A percentile compares a stretch with the other conserved stretches of the same genome.
Conservation (phyloP, 1,139 yeast species). For the Pichia sp. region DNA sequence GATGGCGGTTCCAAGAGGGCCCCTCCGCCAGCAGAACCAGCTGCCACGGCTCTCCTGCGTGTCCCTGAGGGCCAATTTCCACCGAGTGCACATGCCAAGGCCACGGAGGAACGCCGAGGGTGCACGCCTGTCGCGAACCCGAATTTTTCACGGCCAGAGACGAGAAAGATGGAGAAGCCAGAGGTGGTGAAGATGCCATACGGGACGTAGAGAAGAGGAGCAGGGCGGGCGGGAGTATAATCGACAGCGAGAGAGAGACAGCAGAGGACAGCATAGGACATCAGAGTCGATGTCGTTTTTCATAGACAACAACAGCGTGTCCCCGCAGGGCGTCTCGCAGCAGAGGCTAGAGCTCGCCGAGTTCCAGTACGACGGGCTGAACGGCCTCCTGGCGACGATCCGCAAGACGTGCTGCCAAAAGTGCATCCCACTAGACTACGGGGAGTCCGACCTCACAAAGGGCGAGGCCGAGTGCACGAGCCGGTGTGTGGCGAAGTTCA, state of each 20-base stretch:
- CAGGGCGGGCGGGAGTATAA: background rate
- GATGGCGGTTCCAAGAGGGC: too few relatives aligned
- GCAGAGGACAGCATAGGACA: background rate
- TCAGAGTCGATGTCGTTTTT: constrained; percentile 53
- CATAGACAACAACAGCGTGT: constrained; percentile 38
- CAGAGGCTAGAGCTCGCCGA: constrained; percentile 67
- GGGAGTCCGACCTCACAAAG: constrained; percentile 72
- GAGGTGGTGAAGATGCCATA: background rate
- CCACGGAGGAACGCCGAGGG: background rate
- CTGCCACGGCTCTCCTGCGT: too few relatives aligned
- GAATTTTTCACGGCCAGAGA: background rate
- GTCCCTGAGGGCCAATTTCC: too few relatives aligned
- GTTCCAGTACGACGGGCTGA: constrained; percentile 70
- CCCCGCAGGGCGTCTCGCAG: constrained; percentile 51
- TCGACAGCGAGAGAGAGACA: background rate
- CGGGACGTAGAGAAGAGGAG: background rate
- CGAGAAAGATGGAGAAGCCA: background rate
- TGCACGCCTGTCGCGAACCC: background rate
- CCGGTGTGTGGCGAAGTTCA: constrained; percentile 72
- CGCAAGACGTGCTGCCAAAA: constrained; percentile 37
- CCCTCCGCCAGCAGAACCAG: too few relatives aligned
- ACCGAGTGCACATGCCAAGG: background rate
- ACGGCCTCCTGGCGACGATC: constrained; percentile 43
- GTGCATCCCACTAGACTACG: constrained; percentile 71
- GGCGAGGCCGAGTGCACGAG: constrained; percentile 76